Evolutionary conservation across 129 eudicot genomes (phyloP), one percentile per base, ranked within the genome.

Genomic region (Tagetes patula): DNA sequence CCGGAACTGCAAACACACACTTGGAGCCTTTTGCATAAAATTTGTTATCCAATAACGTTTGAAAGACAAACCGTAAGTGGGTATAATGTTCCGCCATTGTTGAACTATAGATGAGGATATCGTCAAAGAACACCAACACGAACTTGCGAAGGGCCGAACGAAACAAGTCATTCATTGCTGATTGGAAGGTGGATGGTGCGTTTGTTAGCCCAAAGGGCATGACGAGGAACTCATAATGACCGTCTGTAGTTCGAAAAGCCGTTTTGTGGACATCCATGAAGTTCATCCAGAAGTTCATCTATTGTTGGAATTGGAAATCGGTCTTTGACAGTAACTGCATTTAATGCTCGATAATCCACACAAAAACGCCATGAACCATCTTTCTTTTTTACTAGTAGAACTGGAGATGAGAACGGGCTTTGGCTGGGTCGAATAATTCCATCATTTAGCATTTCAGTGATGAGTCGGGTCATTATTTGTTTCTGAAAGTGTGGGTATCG

Each of bases 101-200:
- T 6, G 3, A 3, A 40, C 43, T 40, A 6, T 40, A 40, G 5
- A 40, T 40, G 5, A 40, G 43, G 3, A 40, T 40, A 6, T 40
- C 43, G 5, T 40, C 43, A 40, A 40, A 40, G 5, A 40, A 40
- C 5, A 40, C 43, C 43, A 40, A 40, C 3, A 40, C 43, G 43
- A 40, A 40, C 43, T 40, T 40, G 62, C 42, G 31, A 47, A 0
- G 27, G 27, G 27, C 27, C 27, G 27, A 20, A 20, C 27, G 27
- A 20, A 20, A 20, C 27, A 20, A 20, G 0, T 11, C 20, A 3
- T 67, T 67, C 71, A 67, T 67, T n/a, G 71, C 71, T 0, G 71
- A 30, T 20, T 67, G 71, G 3, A 67, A 67, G 8, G 71, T 27
- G 5, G 56, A 67, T 8, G 71, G 71, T 8, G 71, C 56, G 27